Conservation (phyloP, 495 filamentous ascomycete species). For the Pseudoneurospora amorphoporcata region DNA sequence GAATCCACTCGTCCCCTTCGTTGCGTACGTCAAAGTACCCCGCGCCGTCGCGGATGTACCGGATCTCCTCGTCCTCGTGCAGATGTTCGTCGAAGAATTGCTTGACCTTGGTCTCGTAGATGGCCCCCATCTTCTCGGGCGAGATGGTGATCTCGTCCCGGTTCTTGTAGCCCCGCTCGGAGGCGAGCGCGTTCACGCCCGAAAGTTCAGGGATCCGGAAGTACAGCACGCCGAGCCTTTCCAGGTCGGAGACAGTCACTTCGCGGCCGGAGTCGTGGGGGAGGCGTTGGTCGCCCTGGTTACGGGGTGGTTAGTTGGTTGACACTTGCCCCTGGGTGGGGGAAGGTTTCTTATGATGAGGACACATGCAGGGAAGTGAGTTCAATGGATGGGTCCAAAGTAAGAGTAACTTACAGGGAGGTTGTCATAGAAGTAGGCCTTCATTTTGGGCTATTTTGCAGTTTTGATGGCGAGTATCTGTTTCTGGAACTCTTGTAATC, state of each 20-base stretch:
- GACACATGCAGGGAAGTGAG: slow-evolving; percentile 3
- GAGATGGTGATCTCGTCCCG: slow-evolving; percentile 89
- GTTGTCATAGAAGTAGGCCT: slow-evolving; percentile 78
- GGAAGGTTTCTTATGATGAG: not conserved
- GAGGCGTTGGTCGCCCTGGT: slow-evolving; percentile 81
- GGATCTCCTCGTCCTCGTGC: slow-evolving; percentile 98
- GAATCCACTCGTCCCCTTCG: slow-evolving; percentile 66
- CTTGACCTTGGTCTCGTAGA: slow-evolving; percentile 86
- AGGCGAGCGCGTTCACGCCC: slow-evolving; percentile 62
- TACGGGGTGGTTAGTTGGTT: not conserved
- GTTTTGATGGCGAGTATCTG: not conserved
- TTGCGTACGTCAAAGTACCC: slow-evolving; percentile 92
- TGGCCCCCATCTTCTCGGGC: slow-evolving; percentile 71
- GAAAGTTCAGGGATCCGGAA: slow-evolving; percentile 52
- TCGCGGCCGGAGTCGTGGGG: slow-evolving; percentile 73
- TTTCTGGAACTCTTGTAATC: not conserved
- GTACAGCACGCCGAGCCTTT: slow-evolving; percentile 68
- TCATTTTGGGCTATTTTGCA: slow-evolving; percentile 43
- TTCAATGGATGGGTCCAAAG: not conserved
- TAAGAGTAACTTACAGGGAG: slow-evolving; percentile 45
- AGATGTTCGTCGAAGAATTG: slow-evolving; percentile 91
- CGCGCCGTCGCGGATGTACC: slow-evolving; percentile 83
- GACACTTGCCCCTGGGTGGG: not conserved
- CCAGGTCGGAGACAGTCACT: slow-evolving; percentile 51
- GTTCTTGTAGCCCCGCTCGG: slow-evolving; percentile 78